Conservation (phyloP, 345 rosid species). For the Moricandia moricandioides region DNA sequence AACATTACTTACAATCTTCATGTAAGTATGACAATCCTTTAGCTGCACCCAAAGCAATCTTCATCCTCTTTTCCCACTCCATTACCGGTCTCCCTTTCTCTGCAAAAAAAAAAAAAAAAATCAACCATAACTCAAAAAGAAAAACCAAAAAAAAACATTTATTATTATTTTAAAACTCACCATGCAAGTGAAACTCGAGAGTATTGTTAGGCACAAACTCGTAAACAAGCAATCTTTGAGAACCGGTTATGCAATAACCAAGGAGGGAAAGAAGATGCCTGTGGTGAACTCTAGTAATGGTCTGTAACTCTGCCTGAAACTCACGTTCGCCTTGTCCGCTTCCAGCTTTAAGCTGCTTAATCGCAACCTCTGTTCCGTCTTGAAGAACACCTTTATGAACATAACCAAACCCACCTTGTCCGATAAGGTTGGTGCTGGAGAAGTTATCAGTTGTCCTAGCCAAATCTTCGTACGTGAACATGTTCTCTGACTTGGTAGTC, state of each 20-base stretch:
- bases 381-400: constrained; percentile 64
- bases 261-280: constrained; percentile 64
- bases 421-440: constrained; percentile 50
- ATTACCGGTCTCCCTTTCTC: constrained; percentile 58
- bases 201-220: constrained; percentile 39
- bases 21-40: constrained; percentile 87
- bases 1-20: constrained; percentile 67
- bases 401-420: constrained; percentile 82
- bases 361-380: constrained; percentile 55
- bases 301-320: constrained; percentile 63
- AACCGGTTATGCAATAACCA: constrained; percentile 62
- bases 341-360: constrained; percentile 67
- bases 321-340: constrained; percentile 68
- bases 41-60: constrained; percentile 33
- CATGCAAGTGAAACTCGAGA: constrained; percentile 64
- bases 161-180: constrained; percentile 12
- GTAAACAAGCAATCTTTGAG: constrained; percentile 53
- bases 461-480: constrained; percentile 53
- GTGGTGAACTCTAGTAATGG: constrained; percentile 62
- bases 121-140: too few species aligned
- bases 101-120: constrained; percentile 20
- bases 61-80: constrained; percentile 67
- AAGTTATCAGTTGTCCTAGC: constrained; percentile 52
- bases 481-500: constrained; percentile 17
- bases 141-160: too few species aligned